A percentile compares a stretch with the other conserved stretches of the same genome.
phyloP scores from a whole-genome alignment of 208 protist species.

The Trypanosoma scelopori region DNA sequence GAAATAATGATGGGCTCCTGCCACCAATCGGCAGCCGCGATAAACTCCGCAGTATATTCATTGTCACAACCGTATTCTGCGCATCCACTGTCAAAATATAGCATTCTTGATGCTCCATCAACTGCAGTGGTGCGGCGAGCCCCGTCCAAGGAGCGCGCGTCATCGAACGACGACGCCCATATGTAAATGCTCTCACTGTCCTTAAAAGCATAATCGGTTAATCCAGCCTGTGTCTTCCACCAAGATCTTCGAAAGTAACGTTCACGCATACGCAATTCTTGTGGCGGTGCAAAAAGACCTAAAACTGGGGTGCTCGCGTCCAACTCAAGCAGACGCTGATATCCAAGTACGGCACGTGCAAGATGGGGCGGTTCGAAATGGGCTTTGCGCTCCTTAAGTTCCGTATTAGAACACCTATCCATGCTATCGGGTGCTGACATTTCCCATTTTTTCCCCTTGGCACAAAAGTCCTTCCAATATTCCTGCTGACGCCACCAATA shows the following conservation, averaged over 20 bases:
- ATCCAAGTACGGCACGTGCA: slow-evolving; percentile 14
- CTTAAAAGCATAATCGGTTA: slow-evolving; percentile 25
- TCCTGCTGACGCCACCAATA: slow-evolving; percentile 29
- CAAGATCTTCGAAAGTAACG: slow-evolving; percentile 19
- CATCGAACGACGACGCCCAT: slow-evolving; percentile 16
- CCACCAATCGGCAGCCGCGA: slow-evolving; percentile 26
- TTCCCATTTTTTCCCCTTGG: slow-evolving; percentile 23
- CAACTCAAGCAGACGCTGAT: slow-evolving; percentile 21
- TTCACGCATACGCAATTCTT: slow-evolving; percentile 19
- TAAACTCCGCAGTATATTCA: slow-evolving; percentile 24
- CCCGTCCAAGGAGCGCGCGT: slow-evolving; percentile 17
- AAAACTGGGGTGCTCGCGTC: slow-evolving; percentile 17
- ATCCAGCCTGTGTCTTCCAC: slow-evolving; percentile 17
- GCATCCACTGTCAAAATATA: slow-evolving; percentile 25
- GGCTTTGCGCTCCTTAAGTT: slow-evolving; percentile 17
- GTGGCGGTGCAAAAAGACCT: slow-evolving; percentile 19
- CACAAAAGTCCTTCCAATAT: slow-evolving; percentile 22
- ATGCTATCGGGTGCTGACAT: slow-evolving; percentile 1
- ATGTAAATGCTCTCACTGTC: slow-evolving; percentile 20
- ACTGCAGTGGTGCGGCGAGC: slow-evolving; percentile 8
- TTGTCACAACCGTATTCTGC: slow-evolving; percentile 22
- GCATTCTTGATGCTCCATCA: slow-evolving; percentile 22
- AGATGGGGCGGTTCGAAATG: slow-evolving; percentile 17
- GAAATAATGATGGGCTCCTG: slow-evolving; percentile 28
- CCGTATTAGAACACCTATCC: slow-evolving; percentile 9